These are phyloP conservation scores for Alternaria novae-zelandiae DNA, from an alignment of 2,329 filamentous ascomycete species.

Conservation along the genomic window DNA sequence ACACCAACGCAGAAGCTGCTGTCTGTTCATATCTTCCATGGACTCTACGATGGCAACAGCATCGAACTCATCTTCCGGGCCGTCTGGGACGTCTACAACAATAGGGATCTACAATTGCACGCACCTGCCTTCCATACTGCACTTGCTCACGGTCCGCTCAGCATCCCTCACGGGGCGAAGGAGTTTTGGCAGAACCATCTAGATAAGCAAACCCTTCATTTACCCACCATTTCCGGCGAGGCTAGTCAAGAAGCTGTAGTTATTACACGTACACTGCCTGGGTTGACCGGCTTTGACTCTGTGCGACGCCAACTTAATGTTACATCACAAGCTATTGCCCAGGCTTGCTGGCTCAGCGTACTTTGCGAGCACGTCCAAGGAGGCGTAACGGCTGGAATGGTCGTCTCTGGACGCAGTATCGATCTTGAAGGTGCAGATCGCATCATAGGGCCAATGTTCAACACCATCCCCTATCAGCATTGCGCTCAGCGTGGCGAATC, in stretches of 20 bases:
- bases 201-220: slow-evolving; percentile 35
- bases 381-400: slow-evolving; percentile 69
- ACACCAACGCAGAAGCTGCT: slow-evolving; percentile 51
- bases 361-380: slow-evolving; percentile 60
- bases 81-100: slow-evolving; percentile 62
- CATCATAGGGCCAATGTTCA: slow-evolving; percentile 85
- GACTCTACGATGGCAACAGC: slow-evolving; percentile 84
- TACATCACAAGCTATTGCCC: slow-evolving; percentile 78
- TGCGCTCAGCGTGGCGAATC: slow-evolving; percentile 53
- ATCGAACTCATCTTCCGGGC: slow-evolving; percentile 70
- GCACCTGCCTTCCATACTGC: slow-evolving; percentile 69
- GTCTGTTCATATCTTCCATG: slow-evolving; percentile 79
- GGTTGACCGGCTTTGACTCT: slow-evolving; percentile 55
- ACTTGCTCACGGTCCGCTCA: slow-evolving; percentile 73
- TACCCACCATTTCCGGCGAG: slow-evolving; percentile 36
- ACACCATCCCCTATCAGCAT: slow-evolving; percentile 78
- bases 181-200: slow-evolving; percentile 74
- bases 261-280: slow-evolving; percentile 44
- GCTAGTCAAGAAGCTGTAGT: slow-evolving; percentile 26
- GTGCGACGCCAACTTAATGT: slow-evolving; percentile 68
- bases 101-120: slow-evolving; percentile 25
- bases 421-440: slow-evolving; percentile 69
- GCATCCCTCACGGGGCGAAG: slow-evolving; percentile 54
- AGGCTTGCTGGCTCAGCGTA: slow-evolving; percentile 74
- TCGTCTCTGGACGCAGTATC: slow-evolving; percentile 79